phyloP scores from a whole-genome alignment of 192 early-diverging fungal genomes.

The Coemansia sp. region DNA sequence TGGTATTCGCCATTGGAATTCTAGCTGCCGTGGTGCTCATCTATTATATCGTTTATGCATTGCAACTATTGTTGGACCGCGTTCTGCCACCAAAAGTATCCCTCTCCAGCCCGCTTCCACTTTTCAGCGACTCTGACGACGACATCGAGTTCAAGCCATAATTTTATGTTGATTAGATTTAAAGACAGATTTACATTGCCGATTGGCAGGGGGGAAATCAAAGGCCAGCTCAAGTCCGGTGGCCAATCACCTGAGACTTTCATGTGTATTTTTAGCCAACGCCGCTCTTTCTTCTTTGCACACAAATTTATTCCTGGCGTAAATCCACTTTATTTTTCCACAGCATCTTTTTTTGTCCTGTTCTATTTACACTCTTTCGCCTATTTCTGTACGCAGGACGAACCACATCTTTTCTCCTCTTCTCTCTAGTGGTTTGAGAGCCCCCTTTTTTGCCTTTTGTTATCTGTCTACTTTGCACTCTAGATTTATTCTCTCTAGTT shows the following conservation, averaged over 20 bases:
- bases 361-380: constrained; percentile 8
- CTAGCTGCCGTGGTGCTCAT: constrained; percentile 19
- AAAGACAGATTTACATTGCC: too few relatives aligned
- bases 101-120: too few relatives aligned
- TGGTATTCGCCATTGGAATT: constrained; percentile 17
- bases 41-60: constrained; percentile 31
- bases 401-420: constrained; percentile 10
- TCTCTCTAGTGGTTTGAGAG: background rate
- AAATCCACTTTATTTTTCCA: background rate
- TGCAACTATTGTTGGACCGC: constrained; percentile 27
- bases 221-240: background rate
- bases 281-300: background rate
- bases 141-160: too few relatives aligned
- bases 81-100: constrained; percentile 8
- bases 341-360: constrained; percentile 12
- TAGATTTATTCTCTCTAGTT: background rate
- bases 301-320: constrained; percentile 1
- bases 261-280: background rate
- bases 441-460: constrained; percentile 12
- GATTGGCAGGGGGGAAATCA: background rate
- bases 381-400: constrained; percentile 14
- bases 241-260: constrained; percentile 8
- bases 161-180: too few relatives aligned
- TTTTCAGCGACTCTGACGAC: too few relatives aligned
- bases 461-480: constrained; percentile 5